Evolutionary conservation across 1,284 basidiomycete genomes (phyloP).

Genomic region (Ceratobasidium sp.): DNA sequence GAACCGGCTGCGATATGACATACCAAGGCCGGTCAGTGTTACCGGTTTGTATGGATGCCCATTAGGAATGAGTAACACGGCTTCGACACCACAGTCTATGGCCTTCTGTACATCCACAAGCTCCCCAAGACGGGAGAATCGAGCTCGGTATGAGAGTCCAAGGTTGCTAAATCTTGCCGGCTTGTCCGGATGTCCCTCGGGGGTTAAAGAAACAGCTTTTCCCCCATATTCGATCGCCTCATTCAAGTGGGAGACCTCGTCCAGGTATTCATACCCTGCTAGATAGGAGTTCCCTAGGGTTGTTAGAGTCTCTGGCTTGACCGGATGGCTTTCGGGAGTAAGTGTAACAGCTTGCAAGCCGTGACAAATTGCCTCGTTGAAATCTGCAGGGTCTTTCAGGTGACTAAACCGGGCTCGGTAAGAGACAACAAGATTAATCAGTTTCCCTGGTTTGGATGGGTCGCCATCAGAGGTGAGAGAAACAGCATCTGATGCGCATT

Average conservation of each 20-base stretch:
- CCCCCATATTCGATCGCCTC: not conserved
- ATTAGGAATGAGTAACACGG: too few relatives aligned
- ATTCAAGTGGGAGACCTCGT: not conserved
- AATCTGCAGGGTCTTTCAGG: not conserved
- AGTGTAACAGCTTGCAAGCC: not conserved
- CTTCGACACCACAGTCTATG: too few relatives aligned
- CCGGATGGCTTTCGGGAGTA: not conserved
- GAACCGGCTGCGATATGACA: not conserved
- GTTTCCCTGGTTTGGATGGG: not conserved
- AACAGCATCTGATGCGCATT: too few relatives aligned
- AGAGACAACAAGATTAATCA: not conserved
- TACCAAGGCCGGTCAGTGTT: not conserved
- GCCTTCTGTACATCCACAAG: too few relatives aligned
- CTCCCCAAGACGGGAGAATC: too few relatives aligned
- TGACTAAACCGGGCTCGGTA: not conserved
- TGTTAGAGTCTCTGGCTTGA: not conserved
- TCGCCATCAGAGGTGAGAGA: not conserved
- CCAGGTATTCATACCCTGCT: not conserved
- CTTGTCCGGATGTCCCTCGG: too few relatives aligned
- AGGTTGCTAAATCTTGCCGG: too few relatives aligned
- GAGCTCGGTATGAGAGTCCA: too few relatives aligned
- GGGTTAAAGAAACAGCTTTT: too few relatives aligned
- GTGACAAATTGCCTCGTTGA: not conserved
- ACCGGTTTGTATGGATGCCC: not conserved
- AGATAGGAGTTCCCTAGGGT: not conserved